phyloP scores from a whole-genome alignment of 2,329 filamentous ascomycete species.

The Fonsecaea erecta region DNA sequence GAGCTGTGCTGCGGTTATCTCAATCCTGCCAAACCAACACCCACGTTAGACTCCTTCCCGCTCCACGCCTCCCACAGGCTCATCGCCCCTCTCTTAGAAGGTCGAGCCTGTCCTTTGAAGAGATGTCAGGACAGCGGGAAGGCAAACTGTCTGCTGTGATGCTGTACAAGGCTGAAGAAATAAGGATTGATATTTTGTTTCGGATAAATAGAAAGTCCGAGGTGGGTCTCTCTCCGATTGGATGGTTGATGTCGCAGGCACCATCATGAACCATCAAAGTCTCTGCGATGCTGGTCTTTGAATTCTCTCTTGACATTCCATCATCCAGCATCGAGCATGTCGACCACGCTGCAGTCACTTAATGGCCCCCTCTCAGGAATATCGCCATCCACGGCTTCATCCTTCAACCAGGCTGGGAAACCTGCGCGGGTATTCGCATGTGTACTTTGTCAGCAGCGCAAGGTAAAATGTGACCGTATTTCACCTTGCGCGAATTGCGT shows the following conservation, averaged over 20 bases:
- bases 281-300: not conserved
- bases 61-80: too few species aligned
- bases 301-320: not conserved
- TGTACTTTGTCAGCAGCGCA: constrained; percentile 51
- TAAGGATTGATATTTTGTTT: not conserved
- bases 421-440: constrained; percentile 60
- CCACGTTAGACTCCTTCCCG: too few species aligned
- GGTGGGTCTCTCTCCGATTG: not conserved
- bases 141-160: too few species aligned
- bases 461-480: constrained; percentile 11
- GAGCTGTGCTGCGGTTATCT: too few species aligned
- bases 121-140: too few species aligned
- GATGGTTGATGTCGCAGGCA: not conserved
- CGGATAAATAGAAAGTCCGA: not conserved
- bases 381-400: not conserved
- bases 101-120: too few species aligned
- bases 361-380: not conserved
- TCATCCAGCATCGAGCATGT: not conserved
- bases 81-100: too few species aligned
- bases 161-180: not conserved
- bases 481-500: constrained; percentile 14
- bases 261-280: not conserved
- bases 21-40: too few species aligned
- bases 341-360: not conserved
- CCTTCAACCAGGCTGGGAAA: constrained; percentile 30